Conservation (phyloP, 495 filamentous ascomycete genomes). For the Trichoderma gamsii region DNA sequence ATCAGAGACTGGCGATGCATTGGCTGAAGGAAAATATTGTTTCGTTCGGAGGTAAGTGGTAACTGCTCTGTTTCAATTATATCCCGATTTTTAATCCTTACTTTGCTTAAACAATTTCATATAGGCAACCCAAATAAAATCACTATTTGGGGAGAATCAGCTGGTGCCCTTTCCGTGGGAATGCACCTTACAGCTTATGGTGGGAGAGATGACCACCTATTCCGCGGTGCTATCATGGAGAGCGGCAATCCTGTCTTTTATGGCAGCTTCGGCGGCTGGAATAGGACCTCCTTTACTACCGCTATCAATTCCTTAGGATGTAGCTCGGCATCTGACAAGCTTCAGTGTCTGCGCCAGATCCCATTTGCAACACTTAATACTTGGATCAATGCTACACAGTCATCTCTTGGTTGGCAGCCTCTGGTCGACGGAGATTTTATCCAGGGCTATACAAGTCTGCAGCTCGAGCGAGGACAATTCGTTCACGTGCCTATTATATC, state of each 20-base stretch:
- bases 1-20: slow-evolving; percentile 55
- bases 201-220: slow-evolving; percentile 50
- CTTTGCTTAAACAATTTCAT: too few species aligned
- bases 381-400: not conserved
- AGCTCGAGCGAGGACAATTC: not conserved
- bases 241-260: slow-evolving; percentile 36
- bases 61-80: too few species aligned
- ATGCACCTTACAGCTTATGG: slow-evolving; percentile 50
- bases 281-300: not conserved
- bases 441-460: not conserved
- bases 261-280: not conserved
- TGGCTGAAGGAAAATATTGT: slow-evolving; percentile 53
- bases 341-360: not conserved
- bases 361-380: not conserved
- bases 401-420: not conserved
- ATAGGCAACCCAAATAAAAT: slow-evolving; percentile 36
- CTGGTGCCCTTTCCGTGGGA: slow-evolving; percentile 46
- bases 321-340: not conserved
- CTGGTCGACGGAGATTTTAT: not conserved
- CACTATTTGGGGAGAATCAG: slow-evolving; percentile 39
- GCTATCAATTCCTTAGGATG: not conserved
- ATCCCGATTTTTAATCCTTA: too few species aligned
- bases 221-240: slow-evolving; percentile 53
- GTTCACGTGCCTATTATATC: not conserved
- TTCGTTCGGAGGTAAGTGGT: slow-evolving; percentile 42